Evolutionary conservation across 306 rosid genomes (phyloP).

Genomic region (Corylus americana): DNA sequence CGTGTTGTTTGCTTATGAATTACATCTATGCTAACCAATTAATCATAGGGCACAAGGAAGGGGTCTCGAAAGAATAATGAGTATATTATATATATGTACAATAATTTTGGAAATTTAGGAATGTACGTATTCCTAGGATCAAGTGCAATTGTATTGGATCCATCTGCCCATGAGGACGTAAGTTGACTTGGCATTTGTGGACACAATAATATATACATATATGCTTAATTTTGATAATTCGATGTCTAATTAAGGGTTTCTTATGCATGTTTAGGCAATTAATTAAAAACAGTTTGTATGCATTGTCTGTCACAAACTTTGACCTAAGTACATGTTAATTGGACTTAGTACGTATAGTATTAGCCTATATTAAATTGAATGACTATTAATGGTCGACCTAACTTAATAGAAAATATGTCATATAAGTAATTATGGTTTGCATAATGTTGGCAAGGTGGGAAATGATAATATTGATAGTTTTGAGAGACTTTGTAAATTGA

Average conservation of each 20-base stretch:
- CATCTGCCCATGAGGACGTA: not conserved
- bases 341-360: not conserved
- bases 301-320: not conserved
- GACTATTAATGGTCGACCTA: not conserved
- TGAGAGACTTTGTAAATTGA: no score
- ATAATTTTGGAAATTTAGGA: not conserved
- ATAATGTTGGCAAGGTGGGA: no score
- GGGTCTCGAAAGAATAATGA: not conserved
- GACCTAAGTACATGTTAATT: conserved; percentile 2
- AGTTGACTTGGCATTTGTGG: not conserved
- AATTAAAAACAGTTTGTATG: not conserved
- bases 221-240: conserved; percentile 5
- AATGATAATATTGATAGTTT: no score
- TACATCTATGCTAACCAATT: conserved; percentile 27
- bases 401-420: no score
- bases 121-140: conserved; percentile 2
- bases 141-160: not conserved
- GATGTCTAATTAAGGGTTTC: not conserved
- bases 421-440: no score
- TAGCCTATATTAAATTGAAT: conserved; percentile 3
- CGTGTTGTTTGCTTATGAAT: conserved; percentile 17
- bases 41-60: not conserved
- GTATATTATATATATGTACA: not conserved
- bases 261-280: conserved; percentile 21
- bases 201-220: not conserved